These are phyloP conservation scores for Wallacemonas collosoma DNA, from an alignment of 208 protist species.

Conservation along the genomic window DNA sequence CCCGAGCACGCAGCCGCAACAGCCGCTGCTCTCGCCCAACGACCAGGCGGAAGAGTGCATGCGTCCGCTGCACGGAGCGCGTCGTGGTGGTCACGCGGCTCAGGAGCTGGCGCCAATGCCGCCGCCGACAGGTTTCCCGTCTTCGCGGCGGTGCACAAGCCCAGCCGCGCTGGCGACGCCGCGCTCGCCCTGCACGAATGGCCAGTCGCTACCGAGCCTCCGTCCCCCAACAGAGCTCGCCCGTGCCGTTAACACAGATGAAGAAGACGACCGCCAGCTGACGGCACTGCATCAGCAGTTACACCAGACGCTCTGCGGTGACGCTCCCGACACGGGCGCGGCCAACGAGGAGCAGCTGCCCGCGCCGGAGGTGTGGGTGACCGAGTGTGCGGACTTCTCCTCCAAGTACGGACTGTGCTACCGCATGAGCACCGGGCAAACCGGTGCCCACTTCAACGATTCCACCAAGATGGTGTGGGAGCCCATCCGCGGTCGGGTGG, in stretches of 20 bases:
- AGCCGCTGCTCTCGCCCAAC: background rate
- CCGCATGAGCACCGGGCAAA: conserved; percentile 90
- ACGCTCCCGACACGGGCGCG: background rate
- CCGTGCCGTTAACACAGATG: background rate
- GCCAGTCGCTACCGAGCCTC: background rate
- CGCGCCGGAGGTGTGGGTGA: conserved; percentile 86
- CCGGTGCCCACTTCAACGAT: conserved; percentile 99
- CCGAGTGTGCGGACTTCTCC: conserved; percentile 94
- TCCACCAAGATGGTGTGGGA: conserved; percentile 95
- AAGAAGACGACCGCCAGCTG: background rate
- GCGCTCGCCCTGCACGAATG: background rate
- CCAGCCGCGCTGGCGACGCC: background rate
- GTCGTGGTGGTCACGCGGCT: background rate
- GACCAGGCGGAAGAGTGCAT: background rate
- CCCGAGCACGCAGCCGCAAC: background rate
- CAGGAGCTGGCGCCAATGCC: background rate
- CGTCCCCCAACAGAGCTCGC: background rate
- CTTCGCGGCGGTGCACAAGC: background rate
- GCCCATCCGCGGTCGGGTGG: conserved; percentile 60
- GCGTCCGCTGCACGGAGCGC: background rate
- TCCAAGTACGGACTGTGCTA: conserved; percentile 98
- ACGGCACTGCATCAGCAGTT: background rate
- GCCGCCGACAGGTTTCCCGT: background rate
- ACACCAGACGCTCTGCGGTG: conserved; percentile 8
- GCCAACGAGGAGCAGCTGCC: conserved; percentile 19